Conservation (phyloP, 768 basidiomycete species). For the Jaapia argillacea region DNA sequence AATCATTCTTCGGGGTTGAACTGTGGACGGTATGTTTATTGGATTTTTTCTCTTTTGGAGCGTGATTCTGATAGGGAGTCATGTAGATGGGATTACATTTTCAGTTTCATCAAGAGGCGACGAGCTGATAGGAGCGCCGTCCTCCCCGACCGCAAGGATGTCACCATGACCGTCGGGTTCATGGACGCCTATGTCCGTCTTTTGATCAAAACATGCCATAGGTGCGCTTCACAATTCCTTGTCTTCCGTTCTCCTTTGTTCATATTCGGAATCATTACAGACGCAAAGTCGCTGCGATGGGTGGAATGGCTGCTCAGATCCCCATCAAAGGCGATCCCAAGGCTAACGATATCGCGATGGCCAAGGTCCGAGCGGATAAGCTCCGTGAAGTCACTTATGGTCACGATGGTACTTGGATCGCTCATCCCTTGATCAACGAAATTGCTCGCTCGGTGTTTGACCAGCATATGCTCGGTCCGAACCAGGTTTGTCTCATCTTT, state of each 20-base stretch:
- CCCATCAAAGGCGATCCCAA: constrained; percentile 95
- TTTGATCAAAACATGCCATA: constrained; percentile 97
- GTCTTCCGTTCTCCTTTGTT: constrained; percentile 2
- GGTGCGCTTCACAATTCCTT: constrained; percentile 31
- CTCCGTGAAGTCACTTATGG: constrained; percentile 91
- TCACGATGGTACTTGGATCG: constrained; percentile 99
- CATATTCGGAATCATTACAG: constrained; percentile 32
- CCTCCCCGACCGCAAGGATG: constrained; percentile 91
- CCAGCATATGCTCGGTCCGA: constrained; percentile 92
- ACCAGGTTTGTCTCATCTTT: constrained; percentile 56
- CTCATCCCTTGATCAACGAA: constrained; percentile 89
- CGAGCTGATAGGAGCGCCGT: constrained; percentile 84
- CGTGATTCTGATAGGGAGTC: neutral
- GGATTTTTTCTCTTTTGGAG: too few relatives aligned
- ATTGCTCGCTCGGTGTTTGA: constrained; percentile 89
- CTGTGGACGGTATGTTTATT: constrained; percentile 67
- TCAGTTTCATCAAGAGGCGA: constrained; percentile 97
- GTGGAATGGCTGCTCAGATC: constrained; percentile 99
- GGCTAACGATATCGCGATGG: constrained; percentile 90
- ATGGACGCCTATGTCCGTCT: constrained; percentile 96
- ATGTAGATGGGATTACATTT: constrained; percentile 86
- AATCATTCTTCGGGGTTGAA: constrained; percentile 95
- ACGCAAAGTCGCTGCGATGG: constrained; percentile 98
- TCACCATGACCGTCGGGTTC: constrained; percentile 97
- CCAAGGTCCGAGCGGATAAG: constrained; percentile 91